phyloP scores from a whole-genome alignment of 2,329 filamentous ascomycete genomes.

The Fusarium solani-melongenae region DNA sequence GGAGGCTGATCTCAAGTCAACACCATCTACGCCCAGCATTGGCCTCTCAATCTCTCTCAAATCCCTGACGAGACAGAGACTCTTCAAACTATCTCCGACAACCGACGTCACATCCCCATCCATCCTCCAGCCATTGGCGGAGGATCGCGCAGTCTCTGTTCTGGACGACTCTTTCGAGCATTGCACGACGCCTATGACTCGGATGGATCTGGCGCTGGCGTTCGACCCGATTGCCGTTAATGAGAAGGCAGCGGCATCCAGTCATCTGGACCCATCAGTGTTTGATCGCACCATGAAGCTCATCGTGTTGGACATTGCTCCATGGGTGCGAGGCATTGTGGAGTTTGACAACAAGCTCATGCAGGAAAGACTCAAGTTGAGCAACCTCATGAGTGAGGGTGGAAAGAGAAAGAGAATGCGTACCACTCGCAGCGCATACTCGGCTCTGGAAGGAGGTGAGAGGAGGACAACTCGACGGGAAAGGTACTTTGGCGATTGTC shows the following conservation, averaged over 20 bases:
- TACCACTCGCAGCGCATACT: slow-evolving; percentile 79
- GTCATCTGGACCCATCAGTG: slow-evolving; percentile 72
- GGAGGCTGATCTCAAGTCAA: slow-evolving; percentile 53
- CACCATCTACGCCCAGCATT: slow-evolving; percentile 44
- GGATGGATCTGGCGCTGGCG: slow-evolving; percentile 66
- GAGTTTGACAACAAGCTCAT: slow-evolving; percentile 79
- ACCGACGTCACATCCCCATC: not conserved
- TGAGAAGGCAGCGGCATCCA: slow-evolving; percentile 52
- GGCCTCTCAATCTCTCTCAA: slow-evolving; percentile 45
- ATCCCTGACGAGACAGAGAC: slow-evolving; percentile 43
- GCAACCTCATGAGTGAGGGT: slow-evolving; percentile 70
- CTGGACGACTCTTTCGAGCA: slow-evolving; percentile 54
- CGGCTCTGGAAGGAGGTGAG: slow-evolving; percentile 80
- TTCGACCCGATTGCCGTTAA: slow-evolving; percentile 70
- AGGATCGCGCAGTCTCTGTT: slow-evolving; percentile 46
- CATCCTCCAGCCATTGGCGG: slow-evolving; percentile 45
- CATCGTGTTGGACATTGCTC: slow-evolving; percentile 82
- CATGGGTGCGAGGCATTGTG: slow-evolving; percentile 89
- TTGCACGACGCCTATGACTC: slow-evolving; percentile 49
- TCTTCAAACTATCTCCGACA: slow-evolving; percentile 17
- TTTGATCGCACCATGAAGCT: slow-evolving; percentile 78
- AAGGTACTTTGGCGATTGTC: slow-evolving; percentile 73
- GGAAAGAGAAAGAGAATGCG: slow-evolving; percentile 65
- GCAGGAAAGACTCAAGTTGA: slow-evolving; percentile 71
- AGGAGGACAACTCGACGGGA: slow-evolving; percentile 75